These are phyloP conservation scores for Chlorella sp. DNA, from an alignment of 139 green algal genomes.

Conservation along the genomic window DNA sequence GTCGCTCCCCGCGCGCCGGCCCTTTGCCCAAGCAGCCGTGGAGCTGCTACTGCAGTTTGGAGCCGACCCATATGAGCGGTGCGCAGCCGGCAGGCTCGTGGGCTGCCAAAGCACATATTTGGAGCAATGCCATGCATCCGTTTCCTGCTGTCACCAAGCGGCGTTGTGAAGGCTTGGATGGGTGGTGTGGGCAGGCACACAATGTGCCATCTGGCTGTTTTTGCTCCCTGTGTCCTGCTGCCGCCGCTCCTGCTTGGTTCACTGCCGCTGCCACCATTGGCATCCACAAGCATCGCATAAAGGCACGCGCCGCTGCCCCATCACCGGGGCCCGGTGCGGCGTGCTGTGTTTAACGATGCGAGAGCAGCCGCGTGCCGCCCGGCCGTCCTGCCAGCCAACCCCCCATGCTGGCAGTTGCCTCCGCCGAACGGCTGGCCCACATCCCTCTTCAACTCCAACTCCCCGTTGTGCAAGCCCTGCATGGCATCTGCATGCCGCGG, in stretches of 20 bases:
- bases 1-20: constrained; percentile 23
- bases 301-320: constrained; percentile 15
- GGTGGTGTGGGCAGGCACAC: too few species aligned
- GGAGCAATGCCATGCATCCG: too few species aligned
- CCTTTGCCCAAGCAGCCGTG: constrained; percentile 44
- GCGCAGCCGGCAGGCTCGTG: not conserved
- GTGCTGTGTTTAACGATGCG: constrained; percentile 33
- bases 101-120: too few species aligned
- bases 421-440: not conserved
- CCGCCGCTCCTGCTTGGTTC: not conserved
- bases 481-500: too few species aligned
- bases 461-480: too few species aligned
- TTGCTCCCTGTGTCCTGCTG: not conserved
- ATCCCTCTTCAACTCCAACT: not conserved
- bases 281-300: constrained; percentile 15
- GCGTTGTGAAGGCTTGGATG: too few species aligned
- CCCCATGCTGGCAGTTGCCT: not conserved
- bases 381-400: not conserved
- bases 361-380: not conserved
- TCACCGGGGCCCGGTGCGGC: not conserved
- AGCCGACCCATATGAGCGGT: constrained; percentile 51
- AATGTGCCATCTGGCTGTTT: too few species aligned
- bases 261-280: too few species aligned
- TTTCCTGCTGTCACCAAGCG: too few species aligned
- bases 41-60: constrained; percentile 61